phyloP scores from a whole-genome alignment of 2,329 filamentous ascomycete genomes.

The Lasiodiplodia gonubiensis region DNA sequence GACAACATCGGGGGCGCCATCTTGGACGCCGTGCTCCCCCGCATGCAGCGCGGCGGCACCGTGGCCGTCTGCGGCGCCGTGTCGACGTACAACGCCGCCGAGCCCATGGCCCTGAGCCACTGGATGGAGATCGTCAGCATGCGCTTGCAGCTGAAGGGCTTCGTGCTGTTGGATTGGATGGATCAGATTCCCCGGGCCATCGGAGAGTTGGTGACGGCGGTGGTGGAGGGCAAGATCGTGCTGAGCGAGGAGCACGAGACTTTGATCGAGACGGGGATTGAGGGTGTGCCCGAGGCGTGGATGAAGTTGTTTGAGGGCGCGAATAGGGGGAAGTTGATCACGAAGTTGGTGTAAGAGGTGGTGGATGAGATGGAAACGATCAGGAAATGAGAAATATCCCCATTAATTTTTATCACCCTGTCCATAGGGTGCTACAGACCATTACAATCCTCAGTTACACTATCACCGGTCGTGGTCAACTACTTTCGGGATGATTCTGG shows the following conservation, averaged over 20 bases:
- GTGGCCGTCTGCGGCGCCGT: conserved; percentile 54
- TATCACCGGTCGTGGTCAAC: no score
- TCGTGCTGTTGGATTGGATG: conserved; percentile 71
- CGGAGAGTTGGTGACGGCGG: conserved; percentile 34
- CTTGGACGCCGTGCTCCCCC: conserved; percentile 53
- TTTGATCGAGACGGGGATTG: conserved; percentile 53
- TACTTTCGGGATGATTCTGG: no score
- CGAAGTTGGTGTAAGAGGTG: neutral
- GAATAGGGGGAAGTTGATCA: neutral
- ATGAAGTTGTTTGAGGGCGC: conserved; percentile 49
- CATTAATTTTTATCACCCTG: no score
- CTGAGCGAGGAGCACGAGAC: conserved; percentile 54
- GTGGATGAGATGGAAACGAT: no score
- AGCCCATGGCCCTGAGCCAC: conserved; percentile 37
- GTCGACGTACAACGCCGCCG: conserved; percentile 48
- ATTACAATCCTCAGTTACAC: no score
- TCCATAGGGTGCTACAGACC: no score
- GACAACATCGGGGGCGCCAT: conserved; percentile 59
- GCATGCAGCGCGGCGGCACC: conserved; percentile 49
- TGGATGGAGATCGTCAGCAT: conserved; percentile 53
- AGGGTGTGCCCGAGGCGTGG: conserved; percentile 58
- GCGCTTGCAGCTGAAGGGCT: conserved; percentile 55
- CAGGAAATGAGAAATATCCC: no score
- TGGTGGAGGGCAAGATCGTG: conserved; percentile 54
- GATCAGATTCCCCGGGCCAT: neutral